Evolutionary conservation across 768 basidiomycete genomes (phyloP).

Genomic region (Termitomyces sp.): DNA sequence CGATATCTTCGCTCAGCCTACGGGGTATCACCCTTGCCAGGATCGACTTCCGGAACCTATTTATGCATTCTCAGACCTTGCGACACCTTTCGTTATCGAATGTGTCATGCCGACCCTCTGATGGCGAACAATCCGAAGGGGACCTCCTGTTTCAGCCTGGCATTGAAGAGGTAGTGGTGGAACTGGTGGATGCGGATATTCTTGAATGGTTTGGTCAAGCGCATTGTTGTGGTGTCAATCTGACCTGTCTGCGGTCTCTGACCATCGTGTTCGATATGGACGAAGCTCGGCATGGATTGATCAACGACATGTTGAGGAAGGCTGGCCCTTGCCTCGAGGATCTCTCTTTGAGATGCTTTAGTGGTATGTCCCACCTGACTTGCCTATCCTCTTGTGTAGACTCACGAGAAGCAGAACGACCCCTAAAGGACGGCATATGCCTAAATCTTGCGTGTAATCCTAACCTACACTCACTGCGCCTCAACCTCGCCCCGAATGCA

Average conservation of each 20-base stretch:
- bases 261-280: conserved; percentile 3
- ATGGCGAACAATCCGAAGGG: not conserved
- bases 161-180: conserved; percentile 2
- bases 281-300: not conserved
- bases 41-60: conserved; percentile 2
- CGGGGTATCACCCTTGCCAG: not conserved
- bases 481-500: conserved; percentile 3
- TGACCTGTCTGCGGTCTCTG: conserved; percentile 4
- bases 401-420: not conserved
- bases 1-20: conserved; percentile 1
- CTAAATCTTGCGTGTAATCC: not conserved
- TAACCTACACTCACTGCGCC: conserved; percentile 3
- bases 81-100: conserved; percentile 2
- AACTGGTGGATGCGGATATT: not conserved
- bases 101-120: not conserved
- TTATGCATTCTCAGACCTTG: not conserved
- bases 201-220: conserved; percentile 5
- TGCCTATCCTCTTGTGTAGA: not conserved
- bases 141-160: not conserved
- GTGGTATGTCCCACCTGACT: not conserved
- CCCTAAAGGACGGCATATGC: not conserved
- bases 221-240: conserved; percentile 3
- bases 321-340: not conserved
- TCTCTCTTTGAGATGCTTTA: not conserved
- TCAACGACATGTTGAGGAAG: not conserved